These are phyloP conservation scores for Nyctanthes arbortristis DNA, from an alignment of 257 asterid genomes.

Conservation along the genomic window DNA sequence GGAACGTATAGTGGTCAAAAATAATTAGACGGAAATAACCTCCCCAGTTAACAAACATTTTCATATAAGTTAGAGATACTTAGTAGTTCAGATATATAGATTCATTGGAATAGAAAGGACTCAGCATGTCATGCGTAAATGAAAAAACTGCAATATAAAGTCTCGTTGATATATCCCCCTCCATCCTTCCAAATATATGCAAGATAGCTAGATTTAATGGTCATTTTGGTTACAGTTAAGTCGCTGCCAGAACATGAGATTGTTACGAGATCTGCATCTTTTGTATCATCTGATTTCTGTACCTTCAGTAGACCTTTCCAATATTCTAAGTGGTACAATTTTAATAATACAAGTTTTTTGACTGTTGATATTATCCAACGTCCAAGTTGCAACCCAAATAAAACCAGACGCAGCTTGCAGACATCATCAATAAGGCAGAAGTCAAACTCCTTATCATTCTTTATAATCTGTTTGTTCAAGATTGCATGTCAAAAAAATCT, in stretches of 20 bases:
- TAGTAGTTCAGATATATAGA: background rate
- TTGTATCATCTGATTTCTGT: conserved; percentile 32
- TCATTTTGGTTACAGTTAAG: conserved; percentile 3
- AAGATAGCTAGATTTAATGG: background rate
- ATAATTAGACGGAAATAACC: background rate
- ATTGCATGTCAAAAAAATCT: background rate
- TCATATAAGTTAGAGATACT: no score
- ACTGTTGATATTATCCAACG: conserved; percentile 29
- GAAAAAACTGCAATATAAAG: background rate
- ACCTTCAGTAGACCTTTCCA: conserved; percentile 15
- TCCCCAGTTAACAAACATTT: background rate
- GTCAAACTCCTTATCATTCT: background rate
- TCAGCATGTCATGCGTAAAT: background rate
- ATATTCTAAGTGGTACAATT: conserved; percentile 20
- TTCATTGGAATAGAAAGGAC: background rate
- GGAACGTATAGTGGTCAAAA: background rate
- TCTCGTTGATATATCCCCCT: conserved; percentile 1
- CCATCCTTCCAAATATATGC: conserved; percentile 3
- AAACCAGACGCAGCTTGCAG: conserved; percentile 9
- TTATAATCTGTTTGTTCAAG: background rate
- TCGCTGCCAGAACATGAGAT: conserved; percentile 16
- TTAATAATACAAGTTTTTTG: conserved; percentile 25
- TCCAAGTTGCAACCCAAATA: conserved; percentile 23
- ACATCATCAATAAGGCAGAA: conserved; percentile 2
- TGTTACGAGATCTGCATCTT: conserved; percentile 19